These are phyloP conservation scores for Citrus inodora DNA, from an alignment of 345 rosid species.

Conservation along the genomic window DNA sequence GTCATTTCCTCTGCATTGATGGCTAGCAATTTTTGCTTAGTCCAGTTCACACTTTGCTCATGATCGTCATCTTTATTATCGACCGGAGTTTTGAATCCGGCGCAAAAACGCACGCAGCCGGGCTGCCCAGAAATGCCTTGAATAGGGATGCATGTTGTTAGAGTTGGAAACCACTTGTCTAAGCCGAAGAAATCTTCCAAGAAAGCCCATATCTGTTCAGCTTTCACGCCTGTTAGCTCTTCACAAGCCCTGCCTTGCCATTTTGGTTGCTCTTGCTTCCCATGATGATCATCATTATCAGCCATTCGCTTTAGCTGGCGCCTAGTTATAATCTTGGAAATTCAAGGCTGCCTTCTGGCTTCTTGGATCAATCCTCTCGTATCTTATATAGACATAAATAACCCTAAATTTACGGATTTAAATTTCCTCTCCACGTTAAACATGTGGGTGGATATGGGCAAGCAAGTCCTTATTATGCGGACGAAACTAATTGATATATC, in stretches of 20 bases:
- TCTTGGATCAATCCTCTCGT: too few relatives aligned
- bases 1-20: slow-evolving; percentile 28
- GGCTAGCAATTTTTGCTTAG: slow-evolving; percentile 39
- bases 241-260: slow-evolving; percentile 42
- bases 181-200: slow-evolving; percentile 49
- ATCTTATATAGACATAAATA: too few relatives aligned
- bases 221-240: slow-evolving; percentile 22
- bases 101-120: slow-evolving; percentile 50
- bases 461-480: too few relatives aligned
- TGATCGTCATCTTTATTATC: neutral
- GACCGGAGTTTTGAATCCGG: slow-evolving; percentile 45
- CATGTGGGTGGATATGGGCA: too few relatives aligned
- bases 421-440: too few relatives aligned
- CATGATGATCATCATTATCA: neutral
- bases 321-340: too few relatives aligned
- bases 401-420: too few relatives aligned
- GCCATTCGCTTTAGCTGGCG: neutral
- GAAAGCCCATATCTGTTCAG: slow-evolving; percentile 47
- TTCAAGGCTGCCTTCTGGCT: too few relatives aligned
- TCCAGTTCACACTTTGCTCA: slow-evolving; percentile 27
- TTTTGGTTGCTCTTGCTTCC: slow-evolving; percentile 9
- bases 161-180: slow-evolving; percentile 50
- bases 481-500: too few relatives aligned
- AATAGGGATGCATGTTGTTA: slow-evolving; percentile 29
- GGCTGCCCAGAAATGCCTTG: slow-evolving; percentile 45